Base-by-base conservation (phyloP, 441 rosid genomes). In the Corymbia calophylla region DNA sequence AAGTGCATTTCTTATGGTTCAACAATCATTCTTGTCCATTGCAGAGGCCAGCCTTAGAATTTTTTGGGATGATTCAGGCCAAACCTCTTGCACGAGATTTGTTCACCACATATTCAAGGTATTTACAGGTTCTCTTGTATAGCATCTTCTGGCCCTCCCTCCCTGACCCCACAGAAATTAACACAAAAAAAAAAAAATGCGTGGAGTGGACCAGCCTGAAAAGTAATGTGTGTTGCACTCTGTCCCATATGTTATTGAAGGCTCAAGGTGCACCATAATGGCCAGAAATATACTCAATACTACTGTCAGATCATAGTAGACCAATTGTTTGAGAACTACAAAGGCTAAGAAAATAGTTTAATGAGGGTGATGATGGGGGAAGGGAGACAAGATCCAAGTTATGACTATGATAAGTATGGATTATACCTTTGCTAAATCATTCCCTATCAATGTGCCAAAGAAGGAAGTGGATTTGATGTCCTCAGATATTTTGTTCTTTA, bases 51-150 rank as follows among this genome's bases (percentile, higher is more conserved):
- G 92, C 98, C 60, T 93, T 95, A 91, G 99, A 98, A 91, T 96
- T 95, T 93, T 97, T 97, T 90, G 96, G 98, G 88, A 96, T 93
- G 94, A 96, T 98, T 93, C 99, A 98, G 89, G 97, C 97, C 86
- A 96, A 94, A 92, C 92, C 96, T 55, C 90, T 96, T 81, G 99
- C 99, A 86, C 97, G 98, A 88, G 97, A 98, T 94, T 91, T 98
- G 89, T 98, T 98, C 92, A 93, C 92, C 89, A 92, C 94, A 86
- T 98, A 96, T 93, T 94, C 99, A 88, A 92, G 99, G 99, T 97
- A 92, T 39, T 92, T 88, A 66, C 53, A 10, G 48, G 29, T 70
- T 49, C 68, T 27, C 8, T 23, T 48, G 16, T 53, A 31, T 31
- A 32, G 39, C 70, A 27, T 39, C 19, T 54, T 62, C 56, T 62